Conservation (phyloP, 2,329 filamentous ascomycete genomes). For the Pseudocercospora fijiensis region DNA sequence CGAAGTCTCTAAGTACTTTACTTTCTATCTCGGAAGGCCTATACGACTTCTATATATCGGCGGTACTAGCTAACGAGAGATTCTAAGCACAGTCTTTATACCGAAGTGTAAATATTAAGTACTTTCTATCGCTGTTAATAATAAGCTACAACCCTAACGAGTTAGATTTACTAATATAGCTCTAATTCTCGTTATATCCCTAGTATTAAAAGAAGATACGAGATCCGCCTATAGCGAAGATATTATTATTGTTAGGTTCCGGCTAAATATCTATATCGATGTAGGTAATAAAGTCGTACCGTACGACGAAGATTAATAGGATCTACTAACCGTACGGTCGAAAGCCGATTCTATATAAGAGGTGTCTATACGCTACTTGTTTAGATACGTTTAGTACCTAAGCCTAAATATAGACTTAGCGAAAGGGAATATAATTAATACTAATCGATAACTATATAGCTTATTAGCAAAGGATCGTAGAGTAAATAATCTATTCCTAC, state of each 20-base stretch:
- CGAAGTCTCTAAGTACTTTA: slow-evolving; percentile 35
- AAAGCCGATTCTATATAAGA: slow-evolving; percentile 33
- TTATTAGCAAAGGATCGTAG: slow-evolving; percentile 36
- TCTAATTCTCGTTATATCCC: slow-evolving; percentile 37
- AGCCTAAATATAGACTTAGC: slow-evolving; percentile 37
- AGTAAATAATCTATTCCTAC: slow-evolving; percentile 36
- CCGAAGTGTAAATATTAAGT: slow-evolving; percentile 35
- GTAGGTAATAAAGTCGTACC: slow-evolving; percentile 32
- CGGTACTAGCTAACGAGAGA: slow-evolving; percentile 37
- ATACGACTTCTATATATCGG: slow-evolving; percentile 37
- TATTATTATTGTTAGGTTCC: slow-evolving; percentile 37
- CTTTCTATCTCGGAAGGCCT: slow-evolving; percentile 30
- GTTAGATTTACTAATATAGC: slow-evolving; percentile 38
- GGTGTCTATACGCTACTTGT: slow-evolving; percentile 37
- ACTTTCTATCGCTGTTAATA: slow-evolving; percentile 36
- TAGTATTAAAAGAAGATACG: slow-evolving; percentile 38
- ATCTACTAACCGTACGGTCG: slow-evolving; percentile 35
- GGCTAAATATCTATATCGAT: slow-evolving; percentile 38
- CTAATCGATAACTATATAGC: slow-evolving; percentile 37
- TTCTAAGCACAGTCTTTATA: slow-evolving; percentile 37
- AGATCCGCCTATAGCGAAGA: slow-evolving; percentile 34
- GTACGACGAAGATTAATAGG: slow-evolving; percentile 38
- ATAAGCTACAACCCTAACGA: slow-evolving; percentile 38
- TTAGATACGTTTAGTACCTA: slow-evolving; percentile 34
- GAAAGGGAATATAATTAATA: slow-evolving; percentile 37